Base-by-base conservation (phyloP, 805 yeast genomes). In the Kazachstania viticola region DNA sequence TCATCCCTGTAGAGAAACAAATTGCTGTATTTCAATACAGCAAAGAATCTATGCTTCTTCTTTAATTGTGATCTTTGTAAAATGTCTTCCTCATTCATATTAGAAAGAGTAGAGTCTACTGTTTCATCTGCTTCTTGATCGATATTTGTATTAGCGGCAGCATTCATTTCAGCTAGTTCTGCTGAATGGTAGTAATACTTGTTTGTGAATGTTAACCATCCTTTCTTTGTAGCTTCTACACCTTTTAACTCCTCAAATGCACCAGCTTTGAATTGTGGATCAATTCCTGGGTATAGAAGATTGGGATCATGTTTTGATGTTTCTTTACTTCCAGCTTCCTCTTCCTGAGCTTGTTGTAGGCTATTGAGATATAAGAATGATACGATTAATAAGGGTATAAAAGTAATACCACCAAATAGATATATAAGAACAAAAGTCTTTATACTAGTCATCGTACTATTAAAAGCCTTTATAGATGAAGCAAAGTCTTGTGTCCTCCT, bases 141-240 rank as follows among this genome's bases (percentile, higher is more conserved):
- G n/a, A n/a, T n/a, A n/a, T n/a, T n/a, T n/a, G n/a, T n/a, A n/a
- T n/a, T n/a, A n/a, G n/a, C n/a, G 17, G 33, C 25, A 14, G 42
- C 40, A 3, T 27, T 17, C 6, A 29, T 9, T 11, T 36, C 38
- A 14, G 35, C 29, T 14, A 51, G 25, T 19, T 52, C 58, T n/a
- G 48, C 39, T n/a, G 79, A 47, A 56, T 69, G 62, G 35, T 66
- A 60, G 57, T 79, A 65, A 49, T 77, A 81, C 41, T 80, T 88
- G 38, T 73, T 75, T 0, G 94, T 80, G n/a, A 87, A 87, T 3
- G 79, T 72, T 2, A 84, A 58, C 94, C 93, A 82, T 7, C 94
- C 95, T 9, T 72, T 61, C 48, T 67, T 71, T 42, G 56, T 67
- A 0, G 83, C 69, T 17, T 73, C 72, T 1, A 79, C 70, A 3